Conservation (phyloP, 495 filamentous ascomycete species). For the Penicillium samsonianum region DNA sequence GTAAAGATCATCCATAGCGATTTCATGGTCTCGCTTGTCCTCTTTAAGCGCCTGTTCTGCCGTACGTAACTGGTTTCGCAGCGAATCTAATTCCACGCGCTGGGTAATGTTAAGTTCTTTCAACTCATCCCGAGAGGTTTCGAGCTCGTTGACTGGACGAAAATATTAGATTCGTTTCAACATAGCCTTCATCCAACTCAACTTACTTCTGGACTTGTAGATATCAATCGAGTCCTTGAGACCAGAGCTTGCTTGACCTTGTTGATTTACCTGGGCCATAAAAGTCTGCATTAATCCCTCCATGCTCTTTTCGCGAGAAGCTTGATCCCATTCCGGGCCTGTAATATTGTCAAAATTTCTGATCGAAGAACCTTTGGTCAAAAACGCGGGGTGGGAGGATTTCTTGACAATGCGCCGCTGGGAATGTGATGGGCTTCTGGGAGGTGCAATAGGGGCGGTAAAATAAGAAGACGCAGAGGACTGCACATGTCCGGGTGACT, state of each 20-base stretch:
- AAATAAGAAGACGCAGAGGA: neutral
- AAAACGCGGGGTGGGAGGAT: constrained; percentile 44
- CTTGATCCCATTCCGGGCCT: constrained; percentile 70
- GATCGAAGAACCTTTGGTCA: constrained; percentile 72
- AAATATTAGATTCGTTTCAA: constrained; percentile 9
- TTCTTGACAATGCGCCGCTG: constrained; percentile 28
- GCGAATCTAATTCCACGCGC: constrained; percentile 58
- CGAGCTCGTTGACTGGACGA: constrained; percentile 64
- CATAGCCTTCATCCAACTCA: constrained; percentile 2
- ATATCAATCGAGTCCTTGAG: constrained; percentile 69
- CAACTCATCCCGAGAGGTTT: constrained; percentile 58
- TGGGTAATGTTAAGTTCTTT: constrained; percentile 56
- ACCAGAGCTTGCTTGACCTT: constrained; percentile 59
- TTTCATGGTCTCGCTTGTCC: constrained; percentile 53
- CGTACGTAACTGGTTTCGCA: constrained; percentile 49
- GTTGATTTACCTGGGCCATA: constrained; percentile 60
- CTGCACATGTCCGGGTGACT: neutral
- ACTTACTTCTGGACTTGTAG: constrained; percentile 73
- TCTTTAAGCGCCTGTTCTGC: constrained; percentile 51
- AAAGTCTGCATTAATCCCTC: constrained; percentile 62
- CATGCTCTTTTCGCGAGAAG: constrained; percentile 64
- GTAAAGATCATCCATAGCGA: constrained; percentile 59
- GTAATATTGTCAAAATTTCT: constrained; percentile 44
- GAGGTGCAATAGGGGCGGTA: constrained; percentile 13
- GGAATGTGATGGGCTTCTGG: constrained; percentile 5